These are phyloP conservation scores for Trypanosoma vivax DNA, from an alignment of 208 protist genomes.

Conservation along the genomic window DNA sequence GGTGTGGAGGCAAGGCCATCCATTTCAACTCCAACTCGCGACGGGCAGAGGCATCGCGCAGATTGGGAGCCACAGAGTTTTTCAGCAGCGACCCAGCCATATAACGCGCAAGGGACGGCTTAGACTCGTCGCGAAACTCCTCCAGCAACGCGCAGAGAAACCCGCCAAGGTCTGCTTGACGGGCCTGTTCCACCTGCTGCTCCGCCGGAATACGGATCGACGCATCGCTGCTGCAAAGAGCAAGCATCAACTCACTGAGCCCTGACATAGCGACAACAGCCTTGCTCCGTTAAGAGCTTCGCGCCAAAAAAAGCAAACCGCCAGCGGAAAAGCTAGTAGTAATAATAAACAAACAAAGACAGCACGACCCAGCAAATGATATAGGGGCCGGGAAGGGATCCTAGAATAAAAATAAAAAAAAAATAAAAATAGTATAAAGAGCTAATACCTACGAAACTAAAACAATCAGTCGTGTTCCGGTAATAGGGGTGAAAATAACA, in stretches of 20 bases:
- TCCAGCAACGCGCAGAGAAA: conserved; percentile 84
- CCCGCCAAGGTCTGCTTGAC: conserved; percentile 57
- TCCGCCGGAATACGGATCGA: conserved; percentile 69
- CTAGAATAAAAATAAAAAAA: neutral
- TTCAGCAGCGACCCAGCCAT: conserved; percentile 93
- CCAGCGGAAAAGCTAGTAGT: conserved; percentile 1
- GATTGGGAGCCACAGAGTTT: conserved; percentile 90
- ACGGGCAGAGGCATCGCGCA: conserved; percentile 66
- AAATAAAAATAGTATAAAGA: neutral
- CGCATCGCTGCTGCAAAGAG: conserved; percentile 61
- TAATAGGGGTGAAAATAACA: too few relatives aligned
- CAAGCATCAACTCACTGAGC: conserved; percentile 65
- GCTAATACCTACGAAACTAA: too few relatives aligned
- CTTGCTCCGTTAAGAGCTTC: neutral
- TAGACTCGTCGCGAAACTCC: conserved; percentile 90
- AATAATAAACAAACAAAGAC: neutral
- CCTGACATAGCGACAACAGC: conserved; percentile 26
- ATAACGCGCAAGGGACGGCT: conserved; percentile 70
- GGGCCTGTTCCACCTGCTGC: conserved; percentile 54
- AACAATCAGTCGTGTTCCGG: too few relatives aligned
- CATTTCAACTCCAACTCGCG: conserved; percentile 59
- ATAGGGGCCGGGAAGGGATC: too few relatives aligned
- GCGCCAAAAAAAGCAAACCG: neutral
- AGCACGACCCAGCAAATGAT: too few relatives aligned
- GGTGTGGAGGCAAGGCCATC: conserved; percentile 41